Evolutionary conservation across 2,329 filamentous ascomycete genomes (phyloP).

Genomic region (Hymenoscyphus scutula): DNA sequence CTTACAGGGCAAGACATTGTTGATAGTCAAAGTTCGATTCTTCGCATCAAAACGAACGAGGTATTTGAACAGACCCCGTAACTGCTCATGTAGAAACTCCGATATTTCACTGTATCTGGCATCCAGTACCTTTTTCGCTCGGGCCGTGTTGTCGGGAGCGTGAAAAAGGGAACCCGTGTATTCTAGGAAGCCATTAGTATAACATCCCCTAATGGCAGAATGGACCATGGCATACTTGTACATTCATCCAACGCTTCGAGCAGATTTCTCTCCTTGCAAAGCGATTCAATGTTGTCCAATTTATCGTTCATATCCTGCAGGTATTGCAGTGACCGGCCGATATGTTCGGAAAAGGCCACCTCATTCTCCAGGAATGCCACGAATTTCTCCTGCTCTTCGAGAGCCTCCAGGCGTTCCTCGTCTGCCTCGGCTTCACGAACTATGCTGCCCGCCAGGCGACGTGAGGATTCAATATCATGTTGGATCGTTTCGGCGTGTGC

Average conservation of each 20-base stretch:
- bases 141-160: constrained; percentile 56
- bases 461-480: constrained; percentile 78
- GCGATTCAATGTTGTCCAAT: constrained; percentile 59
- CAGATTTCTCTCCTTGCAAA: constrained; percentile 53
- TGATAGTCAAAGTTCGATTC: constrained; percentile 54
- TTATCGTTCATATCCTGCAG: constrained; percentile 59
- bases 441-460: constrained; percentile 77
- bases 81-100: constrained; percentile 61
- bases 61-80: constrained; percentile 68
- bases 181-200: not conserved
- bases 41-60: constrained; percentile 62
- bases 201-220: not conserved
- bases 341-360: constrained; percentile 56
- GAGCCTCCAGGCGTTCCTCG: constrained; percentile 41
- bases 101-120: constrained; percentile 65
- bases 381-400: constrained; percentile 50
- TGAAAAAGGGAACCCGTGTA: not conserved
- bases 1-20: constrained; percentile 20
- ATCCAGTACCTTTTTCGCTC: constrained; percentile 63
- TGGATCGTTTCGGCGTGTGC: constrained; percentile 79
- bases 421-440: constrained; percentile 71
- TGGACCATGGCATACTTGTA: not conserved
- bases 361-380: constrained; percentile 57
- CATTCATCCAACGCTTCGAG: constrained; percentile 54
- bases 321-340: constrained; percentile 49